phyloP scores from a whole-genome alignment of 2,329 filamentous ascomycete genomes.

The Dryadomyces quercivorus region DNA sequence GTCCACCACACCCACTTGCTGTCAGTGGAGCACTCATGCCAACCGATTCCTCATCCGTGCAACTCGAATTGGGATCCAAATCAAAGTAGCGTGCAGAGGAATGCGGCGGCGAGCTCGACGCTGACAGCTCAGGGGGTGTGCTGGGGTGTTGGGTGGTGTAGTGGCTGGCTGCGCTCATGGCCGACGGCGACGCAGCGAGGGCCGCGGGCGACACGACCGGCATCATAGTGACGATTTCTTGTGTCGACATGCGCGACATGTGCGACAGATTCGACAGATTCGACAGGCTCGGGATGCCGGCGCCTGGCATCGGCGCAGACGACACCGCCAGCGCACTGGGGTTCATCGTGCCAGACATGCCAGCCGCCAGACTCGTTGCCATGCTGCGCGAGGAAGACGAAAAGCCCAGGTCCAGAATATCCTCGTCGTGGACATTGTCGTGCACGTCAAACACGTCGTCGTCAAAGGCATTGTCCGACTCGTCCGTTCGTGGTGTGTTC shows the following conservation, averaged over 20 bases:
- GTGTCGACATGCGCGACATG: background rate
- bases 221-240: conserved; percentile 15
- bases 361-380: no score
- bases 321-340: conserved; percentile 25
- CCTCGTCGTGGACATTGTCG: background rate
- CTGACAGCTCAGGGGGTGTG: conserved; percentile 48
- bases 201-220: conserved; percentile 14
- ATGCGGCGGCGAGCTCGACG: conserved; percentile 44
- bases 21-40: conserved; percentile 20
- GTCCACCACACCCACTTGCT: conserved; percentile 11
- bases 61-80: conserved; percentile 27
- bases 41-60: conserved; percentile 15
- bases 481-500: conserved; percentile 37
- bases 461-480: conserved; percentile 28
- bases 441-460: conserved; percentile 21
- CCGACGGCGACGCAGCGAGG: conserved; percentile 18
- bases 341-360: conserved; percentile 19
- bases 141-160: conserved; percentile 31
- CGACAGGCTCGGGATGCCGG: background rate
- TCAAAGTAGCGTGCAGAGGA: conserved; percentile 31
- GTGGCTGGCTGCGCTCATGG: conserved; percentile 36
- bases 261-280: background rate
- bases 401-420: background rate
- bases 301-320: conserved; percentile 26
- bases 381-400: no score